Evolutionary conservation across 768 basidiomycete species (phyloP), one percentile per base, ranked within the genome.

Genomic region (Pleurotus sapidus): DNA sequence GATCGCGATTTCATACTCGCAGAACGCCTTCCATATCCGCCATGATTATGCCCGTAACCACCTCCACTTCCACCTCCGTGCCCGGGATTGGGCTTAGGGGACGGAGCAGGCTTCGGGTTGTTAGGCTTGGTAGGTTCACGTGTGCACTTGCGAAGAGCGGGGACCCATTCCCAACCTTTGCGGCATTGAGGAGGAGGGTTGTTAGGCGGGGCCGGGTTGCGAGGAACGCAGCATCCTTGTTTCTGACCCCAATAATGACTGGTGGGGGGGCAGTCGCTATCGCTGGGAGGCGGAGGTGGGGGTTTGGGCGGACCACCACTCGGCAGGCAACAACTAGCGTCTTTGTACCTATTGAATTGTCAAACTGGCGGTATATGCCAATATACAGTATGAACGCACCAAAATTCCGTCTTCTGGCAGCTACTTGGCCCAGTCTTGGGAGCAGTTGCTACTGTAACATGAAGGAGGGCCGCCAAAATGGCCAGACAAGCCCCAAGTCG

Each of bases 211-310:
- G 71, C 68, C 14, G 78, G 79, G 59, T 76, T 63, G 47, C 68
- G 68, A 55, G 86, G 84, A 23, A 79, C 74, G 65, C 84, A 86
- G 71, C 82, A 86, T 18, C 73, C 70, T 62, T 80, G 72, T 15
- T 55, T 27, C 12, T 30, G 6, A 30, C 51, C 27, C 57, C 60
- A 60, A 40, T 58, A 60, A 20, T 56, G 53, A 17, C 56, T 46
- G 27, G 38, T 46, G 8, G 48, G 43, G n/a, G 59, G 59, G 27
- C 60, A 60, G 25, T 55, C 50, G n/a, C 42, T 56, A 12, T 48
- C 60, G 14, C 56, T 46, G 9, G 61, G 61, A 2, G 61, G 61
- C 4, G 55, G 25, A 34, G 30, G 30, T 7, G 60, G 56, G 15
- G 46, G 15, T 17, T n/a, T 42, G 14, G 61, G 40, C 37, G 59